Percentiles rank a stretch among this genome's conserved stretches.
Conservation (phyloP, 2,329 filamentous ascomycete species). For the Cytospora schulzeri region DNA sequence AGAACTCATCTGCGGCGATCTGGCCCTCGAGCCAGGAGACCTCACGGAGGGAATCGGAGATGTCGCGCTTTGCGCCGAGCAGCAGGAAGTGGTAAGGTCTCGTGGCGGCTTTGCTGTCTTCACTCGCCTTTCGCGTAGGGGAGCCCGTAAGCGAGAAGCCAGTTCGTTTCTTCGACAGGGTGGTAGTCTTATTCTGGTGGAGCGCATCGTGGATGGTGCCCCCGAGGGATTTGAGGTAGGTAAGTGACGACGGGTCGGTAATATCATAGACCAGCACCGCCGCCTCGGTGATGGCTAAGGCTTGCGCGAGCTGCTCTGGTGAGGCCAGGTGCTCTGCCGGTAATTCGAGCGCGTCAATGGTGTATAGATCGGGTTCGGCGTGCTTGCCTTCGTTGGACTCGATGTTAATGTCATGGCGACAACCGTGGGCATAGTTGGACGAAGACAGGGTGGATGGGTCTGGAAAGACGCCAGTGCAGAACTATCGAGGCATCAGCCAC, state of each 20-base stretch:
- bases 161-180: slow-evolving; percentile 7
- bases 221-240: slow-evolving; percentile 22
- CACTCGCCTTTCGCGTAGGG: not conserved
- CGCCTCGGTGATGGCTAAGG: slow-evolving; percentile 44
- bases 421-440: slow-evolving; percentile 33
- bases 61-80: slow-evolving; percentile 42
- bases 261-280: slow-evolving; percentile 42
- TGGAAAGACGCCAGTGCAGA: slow-evolving; percentile 37
- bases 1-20: slow-evolving; percentile 20
- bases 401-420: slow-evolving; percentile 39
- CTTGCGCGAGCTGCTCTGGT: slow-evolving; percentile 40
- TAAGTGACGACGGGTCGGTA: slow-evolving; percentile 34
- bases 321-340: slow-evolving; percentile 37
- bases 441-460: slow-evolving; percentile 31
- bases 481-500: slow-evolving; percentile 31
- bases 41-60: slow-evolving; percentile 33
- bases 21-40: slow-evolving; percentile 39
- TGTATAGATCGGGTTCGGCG: slow-evolving; percentile 37
- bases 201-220: slow-evolving; percentile 14
- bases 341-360: slow-evolving; percentile 42
- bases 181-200: slow-evolving; percentile 3
- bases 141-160: slow-evolving; percentile 14
- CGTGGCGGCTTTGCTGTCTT: slow-evolving; percentile 18
- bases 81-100: slow-evolving; percentile 38
- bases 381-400: slow-evolving; percentile 30